Conservation (phyloP, 2,329 filamentous ascomycete genomes). For the Talaromyces albobiverticillius region DNA sequence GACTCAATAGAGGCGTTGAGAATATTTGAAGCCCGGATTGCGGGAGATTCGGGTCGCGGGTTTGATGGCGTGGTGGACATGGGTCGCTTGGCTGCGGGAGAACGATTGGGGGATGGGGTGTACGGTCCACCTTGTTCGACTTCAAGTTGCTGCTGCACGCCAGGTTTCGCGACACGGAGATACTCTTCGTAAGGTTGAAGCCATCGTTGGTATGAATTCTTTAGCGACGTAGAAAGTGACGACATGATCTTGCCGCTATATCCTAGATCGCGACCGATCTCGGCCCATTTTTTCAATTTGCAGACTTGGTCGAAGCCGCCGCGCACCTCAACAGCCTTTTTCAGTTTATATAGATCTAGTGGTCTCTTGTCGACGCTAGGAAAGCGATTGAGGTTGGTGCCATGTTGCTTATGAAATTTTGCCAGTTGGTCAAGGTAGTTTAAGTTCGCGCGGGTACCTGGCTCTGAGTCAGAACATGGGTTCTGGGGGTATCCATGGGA, state of each 20-base stretch:
- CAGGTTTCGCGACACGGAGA: constrained; percentile 82
- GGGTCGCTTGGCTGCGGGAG: constrained; percentile 62
- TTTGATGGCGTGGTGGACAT: constrained; percentile 42
- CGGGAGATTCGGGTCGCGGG: constrained; percentile 64
- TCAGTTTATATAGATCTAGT: constrained; percentile 89
- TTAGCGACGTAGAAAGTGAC: constrained; percentile 91
- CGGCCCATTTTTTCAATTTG: constrained; percentile 98
- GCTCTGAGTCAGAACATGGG: constrained; percentile 36
- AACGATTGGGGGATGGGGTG: constrained; percentile 72
- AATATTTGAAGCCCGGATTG: constrained; percentile 55
- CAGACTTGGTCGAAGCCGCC: constrained; percentile 96
- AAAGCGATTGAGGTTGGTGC: constrained; percentile 87
- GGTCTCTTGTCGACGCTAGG: constrained; percentile 98
- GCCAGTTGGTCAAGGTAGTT: constrained; percentile 92
- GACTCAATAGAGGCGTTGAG: constrained; percentile 53
- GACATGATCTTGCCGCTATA: constrained; percentile 99
- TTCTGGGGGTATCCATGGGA: constrained; percentile 28
- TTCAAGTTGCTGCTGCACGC: constrained; percentile 94
- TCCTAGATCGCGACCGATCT: constrained; percentile 92
- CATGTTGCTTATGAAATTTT: constrained; percentile 96
- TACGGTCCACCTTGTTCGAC: constrained; percentile 88
- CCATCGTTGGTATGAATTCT: constrained; percentile 98
- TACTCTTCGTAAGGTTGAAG: constrained; percentile 97
- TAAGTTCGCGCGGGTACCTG: constrained; percentile 89
- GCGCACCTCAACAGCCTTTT: constrained; percentile 91